phyloP scores from a whole-genome alignment of 306 rosid genomes.

The Clitoria ternatea region DNA sequence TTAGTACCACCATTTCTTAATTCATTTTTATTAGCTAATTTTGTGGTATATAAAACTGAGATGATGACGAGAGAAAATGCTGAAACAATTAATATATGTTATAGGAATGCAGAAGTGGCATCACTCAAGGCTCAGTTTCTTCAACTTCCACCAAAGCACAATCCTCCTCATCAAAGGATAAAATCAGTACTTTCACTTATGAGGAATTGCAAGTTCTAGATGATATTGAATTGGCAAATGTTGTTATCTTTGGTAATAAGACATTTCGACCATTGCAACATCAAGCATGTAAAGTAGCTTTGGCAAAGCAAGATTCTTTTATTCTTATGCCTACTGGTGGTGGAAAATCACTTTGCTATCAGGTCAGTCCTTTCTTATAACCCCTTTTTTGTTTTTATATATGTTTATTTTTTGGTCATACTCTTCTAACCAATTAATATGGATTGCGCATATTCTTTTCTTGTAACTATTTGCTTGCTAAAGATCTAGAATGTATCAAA shows the following conservation, averaged over 20 bases:
- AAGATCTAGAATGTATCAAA: constrained; percentile 15
- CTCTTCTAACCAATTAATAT: constrained; percentile 21
- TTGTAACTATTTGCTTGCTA: constrained; percentile 12
- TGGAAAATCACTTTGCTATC: constrained; percentile 95
- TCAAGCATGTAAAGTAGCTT: constrained; percentile 74
- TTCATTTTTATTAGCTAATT: background rate
- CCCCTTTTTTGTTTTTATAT: background rate
- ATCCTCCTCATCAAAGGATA: constrained; percentile 32
- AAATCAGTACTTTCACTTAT: constrained; percentile 45
- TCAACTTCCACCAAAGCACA: constrained; percentile 39
- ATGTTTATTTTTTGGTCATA: background rate
- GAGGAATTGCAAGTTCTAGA: constrained; percentile 70
- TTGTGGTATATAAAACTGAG: background rate
- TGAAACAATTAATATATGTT: constrained; percentile 31
- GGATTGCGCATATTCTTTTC: background rate
- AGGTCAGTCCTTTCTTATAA: constrained; percentile 58
- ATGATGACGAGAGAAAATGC: background rate
- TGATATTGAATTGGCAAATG: constrained; percentile 87
- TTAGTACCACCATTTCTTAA: background rate
- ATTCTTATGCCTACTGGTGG: constrained; percentile 99
- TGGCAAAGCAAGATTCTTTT: constrained; percentile 80
- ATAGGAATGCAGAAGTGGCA: constrained; percentile 64
- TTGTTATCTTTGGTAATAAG: constrained; percentile 78
- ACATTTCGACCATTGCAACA: constrained; percentile 86
- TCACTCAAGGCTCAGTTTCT: constrained; percentile 47